Conservation (phyloP, 192 early-diverging fungal species). For the Entomortierella chlamydospora region DNA sequence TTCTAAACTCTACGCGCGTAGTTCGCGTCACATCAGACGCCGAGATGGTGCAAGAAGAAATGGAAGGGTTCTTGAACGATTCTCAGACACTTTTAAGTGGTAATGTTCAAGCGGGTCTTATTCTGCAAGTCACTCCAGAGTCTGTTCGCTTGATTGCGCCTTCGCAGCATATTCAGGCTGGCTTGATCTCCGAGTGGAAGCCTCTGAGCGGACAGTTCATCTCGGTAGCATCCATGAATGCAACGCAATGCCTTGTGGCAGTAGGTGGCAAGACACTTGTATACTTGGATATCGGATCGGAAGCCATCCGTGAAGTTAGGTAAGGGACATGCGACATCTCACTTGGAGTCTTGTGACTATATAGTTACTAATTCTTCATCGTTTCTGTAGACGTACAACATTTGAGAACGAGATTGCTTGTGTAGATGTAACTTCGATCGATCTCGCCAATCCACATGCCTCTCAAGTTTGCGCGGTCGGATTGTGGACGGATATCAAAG, state of each 20-base stretch:
- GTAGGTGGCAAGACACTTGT: constrained; percentile 64
- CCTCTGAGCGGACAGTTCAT: constrained; percentile 59
- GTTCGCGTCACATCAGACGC: constrained; percentile 57
- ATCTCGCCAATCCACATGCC: constrained; percentile 14
- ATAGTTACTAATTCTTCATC: neutral
- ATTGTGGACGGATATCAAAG: constrained; percentile 76
- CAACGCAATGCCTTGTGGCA: constrained; percentile 67
- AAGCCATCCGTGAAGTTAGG: constrained; percentile 56
- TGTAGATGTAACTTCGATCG: constrained; percentile 70
- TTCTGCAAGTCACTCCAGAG: constrained; percentile 61
- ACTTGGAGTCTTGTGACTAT: too few relatives aligned
- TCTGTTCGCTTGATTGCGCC: constrained; percentile 62
- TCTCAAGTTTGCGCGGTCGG: constrained; percentile 74
- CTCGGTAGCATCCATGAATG: constrained; percentile 66
- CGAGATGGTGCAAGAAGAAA: constrained; percentile 61
- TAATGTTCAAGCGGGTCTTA: constrained; percentile 28
- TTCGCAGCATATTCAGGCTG: constrained; percentile 49
- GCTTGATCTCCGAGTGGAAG: constrained; percentile 62
- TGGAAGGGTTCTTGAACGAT: constrained; percentile 44
- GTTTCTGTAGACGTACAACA: constrained; percentile 51
- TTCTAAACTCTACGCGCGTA: constrained; percentile 70
- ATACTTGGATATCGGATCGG: constrained; percentile 66
- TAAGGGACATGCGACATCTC: constrained; percentile 26
- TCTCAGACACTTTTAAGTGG: constrained; percentile 28
- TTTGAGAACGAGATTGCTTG: constrained; percentile 81